These are phyloP conservation scores for Murraya paniculata DNA, from an alignment of 345 rosid genomes.

Conservation along the genomic window DNA sequence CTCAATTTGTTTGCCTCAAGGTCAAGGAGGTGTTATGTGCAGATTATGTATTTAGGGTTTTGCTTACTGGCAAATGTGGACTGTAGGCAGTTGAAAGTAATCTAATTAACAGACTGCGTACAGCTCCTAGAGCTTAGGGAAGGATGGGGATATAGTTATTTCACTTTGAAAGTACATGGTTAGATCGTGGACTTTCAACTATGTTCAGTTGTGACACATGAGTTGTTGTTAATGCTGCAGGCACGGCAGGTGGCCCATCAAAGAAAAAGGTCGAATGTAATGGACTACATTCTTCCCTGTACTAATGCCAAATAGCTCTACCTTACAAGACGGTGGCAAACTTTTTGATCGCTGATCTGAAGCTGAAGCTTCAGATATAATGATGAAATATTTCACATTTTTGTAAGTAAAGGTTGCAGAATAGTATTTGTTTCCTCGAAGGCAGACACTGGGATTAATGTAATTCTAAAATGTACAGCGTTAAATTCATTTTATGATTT, in stretches of 20 bases:
- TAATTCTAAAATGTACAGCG: background rate
- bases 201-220: background rate
- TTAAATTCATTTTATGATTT: background rate
- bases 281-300: slow-evolving; percentile 62
- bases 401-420: background rate
- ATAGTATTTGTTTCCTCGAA: background rate
- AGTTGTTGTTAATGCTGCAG: slow-evolving; percentile 38
- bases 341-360: background rate
- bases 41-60: background rate
- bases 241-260: slow-evolving; percentile 38
- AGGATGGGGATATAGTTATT: background rate
- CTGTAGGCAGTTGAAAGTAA: background rate
- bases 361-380: background rate
- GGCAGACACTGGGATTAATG: background rate
- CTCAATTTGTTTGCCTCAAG: too few relatives aligned
- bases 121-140: background rate
- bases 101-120: background rate
- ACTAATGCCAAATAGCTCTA: slow-evolving; percentile 27
- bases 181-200: background rate
- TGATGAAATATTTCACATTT: background rate
- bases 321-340: background rate
- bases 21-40: background rate
- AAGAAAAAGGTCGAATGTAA: slow-evolving; percentile 36
- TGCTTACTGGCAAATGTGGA: background rate
- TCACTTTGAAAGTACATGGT: background rate